Evolutionary conservation across 345 rosid species (phyloP), one percentile per base, ranked within the genome.

Genomic region (Gossypium stocksii): DNA sequence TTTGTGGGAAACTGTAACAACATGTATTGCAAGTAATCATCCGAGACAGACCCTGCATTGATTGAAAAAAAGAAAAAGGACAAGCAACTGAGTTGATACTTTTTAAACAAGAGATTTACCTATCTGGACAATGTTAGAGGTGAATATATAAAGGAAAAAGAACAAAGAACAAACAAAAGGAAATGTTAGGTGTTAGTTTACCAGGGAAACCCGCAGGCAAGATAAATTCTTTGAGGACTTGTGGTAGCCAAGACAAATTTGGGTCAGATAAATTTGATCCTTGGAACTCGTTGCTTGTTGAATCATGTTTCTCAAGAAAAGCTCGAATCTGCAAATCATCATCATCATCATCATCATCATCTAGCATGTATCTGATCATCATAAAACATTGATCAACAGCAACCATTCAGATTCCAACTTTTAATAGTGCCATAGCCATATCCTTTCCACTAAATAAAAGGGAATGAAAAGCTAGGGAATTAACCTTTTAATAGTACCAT

Each of bases 141-240:
- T n/a, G 66, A 45, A 25, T 52, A 71, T 34, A 34, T 34, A 34
- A 34, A 34, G 41, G 41, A 34, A 34, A 34, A 34, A 4, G 41
- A 29, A 54, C 29, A 34, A 51, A 20, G 61, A 9, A 13, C 69
- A 59, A 60, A 57, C 2, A 3, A 73, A 53, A 41, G 0, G n/a
- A 11, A 72, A 64, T 70, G 9, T 71, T 56, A 68, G 5, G 60
- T 29, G 58, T 68, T 10, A 59, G 56, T 19, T 79, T 52, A 94
- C 97, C 99, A 76, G 98, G 98, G 79, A 89, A 95, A 74, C 97
- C 97, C 0, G 92, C 83, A 59, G 99, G 99, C 19, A 95, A 84
- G 74, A 91, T 70, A 79, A 95, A 95, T 75, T 80, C 90, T 81
- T 86, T 88, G 62, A 92, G 74, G 56, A 65, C 17, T 76, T 75